These are phyloP conservation scores for Mediolabrus comicus DNA, from an alignment of 108 stramenopile genomes.

Conservation along the genomic window DNA sequence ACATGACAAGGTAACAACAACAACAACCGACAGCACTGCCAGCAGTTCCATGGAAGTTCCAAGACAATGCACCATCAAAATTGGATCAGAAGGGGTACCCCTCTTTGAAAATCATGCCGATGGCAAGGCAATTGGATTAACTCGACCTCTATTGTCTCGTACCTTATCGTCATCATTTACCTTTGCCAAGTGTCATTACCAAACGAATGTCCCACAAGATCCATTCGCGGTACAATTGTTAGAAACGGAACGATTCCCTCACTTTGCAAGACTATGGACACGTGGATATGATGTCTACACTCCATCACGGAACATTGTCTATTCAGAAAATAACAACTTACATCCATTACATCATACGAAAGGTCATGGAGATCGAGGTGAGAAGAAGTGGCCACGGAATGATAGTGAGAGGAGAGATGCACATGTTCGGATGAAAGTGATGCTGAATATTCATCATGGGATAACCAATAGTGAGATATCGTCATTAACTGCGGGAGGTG, in stretches of 20 bases:
- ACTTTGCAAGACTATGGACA: slow-evolving; percentile 83
- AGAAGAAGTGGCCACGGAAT: slow-evolving; percentile 61
- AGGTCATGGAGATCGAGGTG: slow-evolving; percentile 65
- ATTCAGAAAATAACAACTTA: slow-evolving; percentile 43
- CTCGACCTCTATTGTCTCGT: slow-evolving; percentile 71
- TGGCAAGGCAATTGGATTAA: slow-evolving; percentile 64
- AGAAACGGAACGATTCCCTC: slow-evolving; percentile 90
- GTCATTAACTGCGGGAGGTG: slow-evolving; percentile 5
- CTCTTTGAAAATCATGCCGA: slow-evolving; percentile 65
- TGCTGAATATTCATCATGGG: slow-evolving; percentile 44
- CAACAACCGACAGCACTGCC: too few relatives aligned
- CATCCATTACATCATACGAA: slow-evolving; percentile 43
- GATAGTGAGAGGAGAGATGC: slow-evolving; percentile 37
- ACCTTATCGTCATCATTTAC: slow-evolving; percentile 88
- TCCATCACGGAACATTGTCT: slow-evolving; percentile 73
- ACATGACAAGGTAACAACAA: too few relatives aligned
- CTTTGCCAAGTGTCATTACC: slow-evolving; percentile 93
- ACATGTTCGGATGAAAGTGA: slow-evolving; percentile 45
- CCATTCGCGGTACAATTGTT: slow-evolving; percentile 82
- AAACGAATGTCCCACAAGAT: slow-evolving; percentile 92
- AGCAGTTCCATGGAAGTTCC: slow-evolving; percentile 58
- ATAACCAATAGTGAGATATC: slow-evolving; percentile 21
- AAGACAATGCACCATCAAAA: slow-evolving; percentile 60
- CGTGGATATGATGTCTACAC: slow-evolving; percentile 89
- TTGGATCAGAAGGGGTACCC: slow-evolving; percentile 61